Conservation (phyloP, 75 land plant species). For the Cryptomeria japonica region DNA sequence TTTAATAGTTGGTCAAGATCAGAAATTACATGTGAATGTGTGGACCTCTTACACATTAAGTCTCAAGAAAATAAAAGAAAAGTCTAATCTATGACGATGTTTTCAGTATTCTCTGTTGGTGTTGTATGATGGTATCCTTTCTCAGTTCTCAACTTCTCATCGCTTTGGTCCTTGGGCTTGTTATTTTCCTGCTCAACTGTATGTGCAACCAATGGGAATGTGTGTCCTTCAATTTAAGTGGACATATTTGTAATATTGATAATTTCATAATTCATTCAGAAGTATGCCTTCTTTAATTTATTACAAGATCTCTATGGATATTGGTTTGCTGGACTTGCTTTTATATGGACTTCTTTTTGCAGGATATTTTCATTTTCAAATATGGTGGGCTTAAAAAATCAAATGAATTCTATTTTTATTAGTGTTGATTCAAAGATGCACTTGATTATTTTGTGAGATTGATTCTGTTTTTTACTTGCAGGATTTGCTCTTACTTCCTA, state of each 20-base stretch:
- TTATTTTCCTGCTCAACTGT: neutral
- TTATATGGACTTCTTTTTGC: neutral
- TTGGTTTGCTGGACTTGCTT: neutral
- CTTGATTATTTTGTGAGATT: neutral
- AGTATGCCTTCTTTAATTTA: neutral
- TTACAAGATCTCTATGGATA: neutral
- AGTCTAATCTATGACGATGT: neutral
- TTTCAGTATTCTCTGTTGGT: neutral
- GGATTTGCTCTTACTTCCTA: slow-evolving; percentile 81
- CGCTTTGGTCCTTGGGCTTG: neutral
- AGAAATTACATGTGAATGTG: neutral
- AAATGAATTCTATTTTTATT: neutral
- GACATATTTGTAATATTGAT: neutral
- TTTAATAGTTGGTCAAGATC: neutral
- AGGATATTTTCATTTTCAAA: neutral
- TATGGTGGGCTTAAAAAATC: neutral
- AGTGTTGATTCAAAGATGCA: neutral
- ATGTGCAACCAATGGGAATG: neutral
- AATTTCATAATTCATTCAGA: neutral
- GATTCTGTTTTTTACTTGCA: slow-evolving; percentile 23
- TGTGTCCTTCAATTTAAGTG: neutral
- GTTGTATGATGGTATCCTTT: neutral
- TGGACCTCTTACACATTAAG: neutral
- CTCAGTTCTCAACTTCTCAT: neutral
- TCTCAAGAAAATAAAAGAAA: neutral